Evolutionary conservation across 1,284 basidiomycete genomes (phyloP), one percentile per base, ranked within the genome.

Genomic region (Xerocomus nothofagi): DNA sequence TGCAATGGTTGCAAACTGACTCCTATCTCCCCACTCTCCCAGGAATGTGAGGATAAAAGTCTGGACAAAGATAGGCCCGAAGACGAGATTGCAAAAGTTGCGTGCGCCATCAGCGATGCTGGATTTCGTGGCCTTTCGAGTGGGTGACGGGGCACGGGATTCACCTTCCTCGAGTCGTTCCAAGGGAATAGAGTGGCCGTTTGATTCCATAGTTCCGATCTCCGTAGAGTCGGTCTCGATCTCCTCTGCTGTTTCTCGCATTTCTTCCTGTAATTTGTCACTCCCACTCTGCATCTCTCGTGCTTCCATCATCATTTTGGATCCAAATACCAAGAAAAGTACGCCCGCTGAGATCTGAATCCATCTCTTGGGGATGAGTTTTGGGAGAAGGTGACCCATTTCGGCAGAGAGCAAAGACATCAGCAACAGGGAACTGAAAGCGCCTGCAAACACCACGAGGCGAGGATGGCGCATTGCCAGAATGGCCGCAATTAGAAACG

Each of bases 1-100:
- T 3, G 93, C 95, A 57, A 99, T 98, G 0, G 96, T 99, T 0
- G 97, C 91, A 60, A 99, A 96, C 73, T 99, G 97, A 64, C 91
- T 94, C 38, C 96, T 76, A 71, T 99, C 97, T 1, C 96, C 97
- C 96, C 96, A 99, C 71, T 99, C 96, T 20, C 95, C 97, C 11
- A 99, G 77, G 71, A 99, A 99, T 0, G 96, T 98, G 49, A 99
- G 77, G 32, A 96, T 74, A 60, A 99, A 99, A 0, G 93, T 86
- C 70, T 99, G 95, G 3, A 96, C 93, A 61, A 98, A 98, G 1
- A 97, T 91, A 0, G 96, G 97, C 1, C 88, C 92, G 17, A 98
- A 77, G 57, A 95, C 73, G 23, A 97, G 73, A 59, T 86, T 86
- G 67, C 84, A 86, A 57, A 93, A 84, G 63, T 94, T 95, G 57